Conservation (phyloP, 352 stramenopile species). For the Phytopythium boreale region DNA sequence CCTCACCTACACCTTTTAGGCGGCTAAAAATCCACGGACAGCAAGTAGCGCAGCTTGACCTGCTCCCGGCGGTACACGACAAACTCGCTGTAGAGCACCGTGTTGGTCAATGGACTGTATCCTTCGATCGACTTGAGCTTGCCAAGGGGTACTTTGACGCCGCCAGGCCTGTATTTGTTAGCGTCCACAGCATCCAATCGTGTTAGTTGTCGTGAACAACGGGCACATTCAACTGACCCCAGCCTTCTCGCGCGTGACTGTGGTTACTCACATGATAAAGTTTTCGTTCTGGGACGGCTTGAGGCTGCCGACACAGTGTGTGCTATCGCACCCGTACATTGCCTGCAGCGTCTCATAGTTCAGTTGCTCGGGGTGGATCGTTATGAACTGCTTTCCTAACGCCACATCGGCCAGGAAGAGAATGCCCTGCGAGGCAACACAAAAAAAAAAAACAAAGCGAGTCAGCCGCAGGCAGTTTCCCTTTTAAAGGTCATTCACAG, state of each 20-base stretch:
- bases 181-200: too few relatives aligned
- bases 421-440: constrained; percentile 14
- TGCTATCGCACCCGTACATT: constrained; percentile 25
- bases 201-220: too few relatives aligned
- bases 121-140: constrained; percentile 14
- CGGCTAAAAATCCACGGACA: constrained; percentile 21
- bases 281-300: constrained; percentile 19
- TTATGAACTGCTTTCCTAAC: constrained; percentile 24
- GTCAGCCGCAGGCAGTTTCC: constrained; percentile 1
- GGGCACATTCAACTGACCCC: too few relatives aligned
- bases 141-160: constrained; percentile 35
- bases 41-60: constrained; percentile 37
- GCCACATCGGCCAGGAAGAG: constrained; percentile 41
- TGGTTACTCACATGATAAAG: constrained; percentile 20
- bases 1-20: too few relatives aligned
- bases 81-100: constrained; percentile 55
- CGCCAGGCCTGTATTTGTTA: constrained; percentile 27
- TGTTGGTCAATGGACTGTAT: too few relatives aligned
- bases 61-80: constrained; percentile 44
- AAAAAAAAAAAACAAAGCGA: background rate
- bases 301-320: constrained; percentile 23
- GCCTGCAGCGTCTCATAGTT: constrained; percentile 25
- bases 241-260: too few relatives aligned
- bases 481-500: too few relatives aligned
- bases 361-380: too few relatives aligned